Conservation (phyloP, 2,329 filamentous ascomycete genomes). For the Cladophialophora carrionii region DNA sequence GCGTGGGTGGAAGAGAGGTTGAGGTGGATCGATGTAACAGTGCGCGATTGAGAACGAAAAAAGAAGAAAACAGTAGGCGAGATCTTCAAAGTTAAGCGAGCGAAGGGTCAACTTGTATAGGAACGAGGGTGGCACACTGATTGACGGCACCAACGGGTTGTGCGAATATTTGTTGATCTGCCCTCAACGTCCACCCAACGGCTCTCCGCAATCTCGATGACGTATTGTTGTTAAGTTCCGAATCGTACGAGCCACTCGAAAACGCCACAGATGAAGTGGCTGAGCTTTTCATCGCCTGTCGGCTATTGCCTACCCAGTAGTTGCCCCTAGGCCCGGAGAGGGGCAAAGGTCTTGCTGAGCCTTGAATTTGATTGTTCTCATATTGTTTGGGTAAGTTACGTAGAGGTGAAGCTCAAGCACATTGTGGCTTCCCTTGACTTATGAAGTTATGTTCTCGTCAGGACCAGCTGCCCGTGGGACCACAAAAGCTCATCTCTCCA, state of each 20-base stretch:
- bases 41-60: neutral
- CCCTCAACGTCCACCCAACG: neutral
- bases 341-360: too few species aligned
- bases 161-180: neutral
- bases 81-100: conserved; percentile 8
- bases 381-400: conserved; percentile 4
- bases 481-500: conserved; percentile 18
- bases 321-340: neutral
- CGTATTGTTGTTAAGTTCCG: conserved; percentile 19
- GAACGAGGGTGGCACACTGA: neutral
- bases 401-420: conserved; percentile 3
- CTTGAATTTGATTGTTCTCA: neutral
- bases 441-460: neutral
- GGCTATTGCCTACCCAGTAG: neutral
- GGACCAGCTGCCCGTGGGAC: neutral
- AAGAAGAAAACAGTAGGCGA: neutral
- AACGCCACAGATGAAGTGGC: neutral
- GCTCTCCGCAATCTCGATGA: conserved; percentile 17
- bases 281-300: neutral
- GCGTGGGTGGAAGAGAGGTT: neutral
- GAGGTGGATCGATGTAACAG: neutral
- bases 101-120: conserved; percentile 2
- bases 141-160: too few species aligned
- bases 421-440: neutral
- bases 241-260: conserved; percentile 20